A percentile compares a stretch with the other conserved stretches of the same genome.
phyloP scores from a whole-genome alignment of 768 basidiomycete species.

The Kwoniella sp. region DNA sequence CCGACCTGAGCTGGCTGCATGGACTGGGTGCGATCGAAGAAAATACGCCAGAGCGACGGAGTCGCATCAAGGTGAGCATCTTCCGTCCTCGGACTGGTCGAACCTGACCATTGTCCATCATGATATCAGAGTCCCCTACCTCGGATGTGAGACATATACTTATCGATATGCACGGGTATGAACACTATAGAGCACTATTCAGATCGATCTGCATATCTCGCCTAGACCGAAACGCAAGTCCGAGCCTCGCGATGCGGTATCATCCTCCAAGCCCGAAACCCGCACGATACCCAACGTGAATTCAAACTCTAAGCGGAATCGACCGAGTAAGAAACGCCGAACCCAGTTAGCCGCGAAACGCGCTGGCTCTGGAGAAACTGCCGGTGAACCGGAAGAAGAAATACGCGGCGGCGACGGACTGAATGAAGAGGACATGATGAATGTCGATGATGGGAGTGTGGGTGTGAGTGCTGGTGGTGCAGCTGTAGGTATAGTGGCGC shows the following conservation, averaged over 20 bases:
- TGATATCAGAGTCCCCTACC: background rate
- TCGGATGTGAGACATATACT: background rate
- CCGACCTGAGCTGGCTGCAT: constrained; percentile 22
- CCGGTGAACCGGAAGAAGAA: too few relatives aligned
- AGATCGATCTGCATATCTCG: constrained; percentile 33
- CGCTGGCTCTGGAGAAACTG: background rate
- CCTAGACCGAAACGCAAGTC: constrained; percentile 14
- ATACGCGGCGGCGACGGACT: background rate
- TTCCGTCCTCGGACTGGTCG: too few relatives aligned
- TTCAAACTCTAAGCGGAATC: constrained; percentile 31
- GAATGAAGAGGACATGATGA: constrained; percentile 34
- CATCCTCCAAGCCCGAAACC: background rate
- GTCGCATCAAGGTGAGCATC: constrained; percentile 39
- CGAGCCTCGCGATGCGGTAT: background rate
- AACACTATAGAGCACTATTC: constrained; percentile 26
- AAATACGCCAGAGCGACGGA: constrained; percentile 24
- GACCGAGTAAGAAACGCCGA: constrained; percentile 29
- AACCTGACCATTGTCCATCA: background rate
- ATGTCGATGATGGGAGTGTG: constrained; percentile 7
- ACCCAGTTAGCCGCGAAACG: constrained; percentile 11
- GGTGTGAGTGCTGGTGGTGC: too few relatives aligned
- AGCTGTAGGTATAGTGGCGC: background rate
- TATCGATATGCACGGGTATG: background rate
- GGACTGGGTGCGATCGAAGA: constrained; percentile 41
- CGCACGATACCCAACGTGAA: too few relatives aligned